Conservation (phyloP, 495 filamentous ascomycete genomes). For the Penicillium flavigenum region DNA sequence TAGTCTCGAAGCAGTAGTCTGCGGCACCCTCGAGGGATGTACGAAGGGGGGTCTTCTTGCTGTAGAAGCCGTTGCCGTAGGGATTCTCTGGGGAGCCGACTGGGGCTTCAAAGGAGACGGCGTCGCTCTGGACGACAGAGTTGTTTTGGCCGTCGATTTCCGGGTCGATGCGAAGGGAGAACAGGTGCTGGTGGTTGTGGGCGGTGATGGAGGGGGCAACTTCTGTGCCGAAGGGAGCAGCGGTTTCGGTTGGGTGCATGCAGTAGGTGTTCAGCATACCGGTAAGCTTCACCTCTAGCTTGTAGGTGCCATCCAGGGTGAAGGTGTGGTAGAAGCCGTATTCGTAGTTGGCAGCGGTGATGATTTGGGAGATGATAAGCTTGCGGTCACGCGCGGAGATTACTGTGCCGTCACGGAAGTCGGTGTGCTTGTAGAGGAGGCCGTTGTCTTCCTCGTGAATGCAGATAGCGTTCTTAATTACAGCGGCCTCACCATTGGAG, state of each 20-base stretch:
- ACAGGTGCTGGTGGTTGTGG: conserved; percentile 57
- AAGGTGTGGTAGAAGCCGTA: conserved; percentile 58
- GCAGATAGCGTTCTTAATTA: conserved; percentile 73
- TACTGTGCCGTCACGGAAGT: conserved; percentile 69
- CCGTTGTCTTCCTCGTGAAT: conserved; percentile 75
- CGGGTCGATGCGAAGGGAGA: conserved; percentile 54
- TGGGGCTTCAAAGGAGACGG: conserved; percentile 36
- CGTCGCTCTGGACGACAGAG: conserved; percentile 50
- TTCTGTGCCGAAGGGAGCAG: conserved; percentile 49
- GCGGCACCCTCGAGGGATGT: conserved; percentile 42
- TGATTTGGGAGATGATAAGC: conserved; percentile 65
- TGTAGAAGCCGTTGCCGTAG: conserved; percentile 50
- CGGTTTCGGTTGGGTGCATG: conserved; percentile 46
- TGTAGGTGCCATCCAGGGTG: conserved; percentile 51
- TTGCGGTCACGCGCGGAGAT: conserved; percentile 68
- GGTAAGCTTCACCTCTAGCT: conserved; percentile 49
- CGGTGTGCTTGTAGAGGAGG: conserved; percentile 80
- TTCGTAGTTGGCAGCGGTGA: conserved; percentile 64
- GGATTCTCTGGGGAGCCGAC: conserved; percentile 43
- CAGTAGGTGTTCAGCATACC: conserved; percentile 71
- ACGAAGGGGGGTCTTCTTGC: conserved; percentile 46
- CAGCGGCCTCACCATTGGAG: conserved; percentile 55
- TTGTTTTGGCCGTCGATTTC: conserved; percentile 54
- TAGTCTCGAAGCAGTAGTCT: conserved; percentile 48
- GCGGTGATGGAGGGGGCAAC: conserved; percentile 46